Percentiles rank a stretch among this genome's conserved stretches.
Conservation (phyloP, 306 rosid species). For the Dalbergia oliveri region DNA sequence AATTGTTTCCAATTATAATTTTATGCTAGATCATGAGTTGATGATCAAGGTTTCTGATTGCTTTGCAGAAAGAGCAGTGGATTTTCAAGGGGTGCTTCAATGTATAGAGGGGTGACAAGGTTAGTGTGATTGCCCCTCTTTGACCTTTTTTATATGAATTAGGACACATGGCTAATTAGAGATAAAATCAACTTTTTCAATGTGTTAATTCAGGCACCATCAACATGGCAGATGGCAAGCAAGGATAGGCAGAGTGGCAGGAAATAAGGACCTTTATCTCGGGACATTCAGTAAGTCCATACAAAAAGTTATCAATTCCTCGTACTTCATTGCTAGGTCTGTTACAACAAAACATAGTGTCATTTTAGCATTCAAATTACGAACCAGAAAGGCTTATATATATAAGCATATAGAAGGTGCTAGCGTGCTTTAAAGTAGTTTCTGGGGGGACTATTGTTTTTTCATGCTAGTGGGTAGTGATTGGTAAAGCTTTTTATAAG, state of each 20-base stretch:
- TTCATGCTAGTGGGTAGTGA: constrained; percentile 37
- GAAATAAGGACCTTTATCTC: constrained; percentile 95
- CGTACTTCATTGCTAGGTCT: not conserved
- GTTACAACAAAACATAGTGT: not conserved
- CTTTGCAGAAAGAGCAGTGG: constrained; percentile 91
- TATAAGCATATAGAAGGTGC: not conserved
- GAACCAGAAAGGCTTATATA: not conserved
- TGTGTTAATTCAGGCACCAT: constrained; percentile 69
- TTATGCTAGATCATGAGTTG: constrained; percentile 9
- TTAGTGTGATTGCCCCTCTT: constrained; percentile 20
- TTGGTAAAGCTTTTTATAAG: constrained; percentile 51
- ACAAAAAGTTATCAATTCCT: constrained; percentile 18
- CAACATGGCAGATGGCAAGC: constrained; percentile 99
- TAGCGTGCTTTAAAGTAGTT: not conserved
- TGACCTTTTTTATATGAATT: not conserved
- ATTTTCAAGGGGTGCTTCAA: constrained; percentile 96
- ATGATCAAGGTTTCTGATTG: constrained; percentile 25
- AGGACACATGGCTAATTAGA: not conserved
- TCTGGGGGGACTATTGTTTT: not conserved
- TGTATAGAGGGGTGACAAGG: constrained; percentile 97
- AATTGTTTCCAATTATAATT: not conserved
- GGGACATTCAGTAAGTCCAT: constrained; percentile 87
- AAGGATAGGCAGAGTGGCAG: constrained; percentile 93
- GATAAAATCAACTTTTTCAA: not conserved
- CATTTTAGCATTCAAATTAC: not conserved